Evolutionary conservation across 2,329 filamentous ascomycete genomes (phyloP).

Genomic region (Elsinoe necatrix): DNA sequence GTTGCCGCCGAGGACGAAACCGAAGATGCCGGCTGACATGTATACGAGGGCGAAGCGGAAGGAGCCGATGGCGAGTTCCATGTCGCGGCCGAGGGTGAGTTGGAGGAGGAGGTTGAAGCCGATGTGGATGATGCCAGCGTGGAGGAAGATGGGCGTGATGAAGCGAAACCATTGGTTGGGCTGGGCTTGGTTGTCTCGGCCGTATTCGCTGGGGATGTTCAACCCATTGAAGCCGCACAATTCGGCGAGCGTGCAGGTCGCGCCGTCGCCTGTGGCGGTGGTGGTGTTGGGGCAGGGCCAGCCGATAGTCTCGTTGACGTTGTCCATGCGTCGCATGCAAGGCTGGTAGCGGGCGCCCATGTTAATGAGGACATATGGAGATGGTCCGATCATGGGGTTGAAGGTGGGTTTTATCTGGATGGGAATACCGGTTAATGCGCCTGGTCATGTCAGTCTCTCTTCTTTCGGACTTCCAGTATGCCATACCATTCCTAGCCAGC

Average conservation of each 20-base stretch:
- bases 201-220: constrained; percentile 50
- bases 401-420: constrained; percentile 76
- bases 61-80: constrained; percentile 82
- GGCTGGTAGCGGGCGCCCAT: constrained; percentile 90
- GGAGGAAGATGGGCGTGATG: constrained; percentile 90
- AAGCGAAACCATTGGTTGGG: constrained; percentile 97
- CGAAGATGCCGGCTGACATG: constrained; percentile 84
- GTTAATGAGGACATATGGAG: constrained; percentile 81
- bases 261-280: constrained; percentile 52
- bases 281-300: constrained; percentile 73
- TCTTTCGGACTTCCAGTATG: background rate
- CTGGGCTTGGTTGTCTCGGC: constrained; percentile 46
- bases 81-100: constrained; percentile 79
- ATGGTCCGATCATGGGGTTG: constrained; percentile 96
- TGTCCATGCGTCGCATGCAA: constrained; percentile 81
- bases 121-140: constrained; percentile 89
- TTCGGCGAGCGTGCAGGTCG: constrained; percentile 63
- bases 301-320: constrained; percentile 44
- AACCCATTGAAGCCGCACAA: constrained; percentile 79
- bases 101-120: constrained; percentile 92
- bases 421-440: constrained; percentile 65
- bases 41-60: constrained; percentile 87
- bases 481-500: constrained; percentile 71
- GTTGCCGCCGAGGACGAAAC: constrained; percentile 90
- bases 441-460: constrained; percentile 34